A percentile compares a stretch with the other conserved stretches of the same genome.
These are phyloP conservation scores for Mercurialis annua DNA, from an alignment of 345 rosid species.

Conservation along the genomic window DNA sequence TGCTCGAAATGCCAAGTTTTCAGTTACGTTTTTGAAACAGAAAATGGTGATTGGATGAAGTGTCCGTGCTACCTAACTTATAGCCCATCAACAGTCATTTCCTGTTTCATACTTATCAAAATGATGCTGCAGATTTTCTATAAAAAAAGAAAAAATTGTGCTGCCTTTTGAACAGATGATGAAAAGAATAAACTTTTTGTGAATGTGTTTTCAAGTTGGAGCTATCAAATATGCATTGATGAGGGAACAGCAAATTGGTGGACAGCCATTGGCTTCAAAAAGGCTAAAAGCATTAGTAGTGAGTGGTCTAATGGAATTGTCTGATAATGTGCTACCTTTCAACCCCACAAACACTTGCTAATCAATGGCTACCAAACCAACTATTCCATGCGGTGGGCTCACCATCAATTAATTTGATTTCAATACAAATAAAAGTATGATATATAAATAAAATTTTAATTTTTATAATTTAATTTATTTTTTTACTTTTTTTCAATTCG, in stretches of 20 bases:
- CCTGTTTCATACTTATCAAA: too few species aligned
- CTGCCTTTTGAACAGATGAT: background rate
- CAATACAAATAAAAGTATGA: too few species aligned
- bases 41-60: too few species aligned
- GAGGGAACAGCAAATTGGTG: background rate
- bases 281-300: background rate
- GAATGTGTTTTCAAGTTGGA: background rate
- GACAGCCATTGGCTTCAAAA: constrained; percentile 13
- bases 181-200: background rate
- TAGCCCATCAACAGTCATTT: too few species aligned
- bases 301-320: constrained; percentile 8
- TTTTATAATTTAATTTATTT: too few species aligned
- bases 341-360: constrained; percentile 1
- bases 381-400: constrained; percentile 11
- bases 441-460: too few species aligned
- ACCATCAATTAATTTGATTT: background rate
- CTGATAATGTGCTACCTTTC: background rate
- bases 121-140: background rate
- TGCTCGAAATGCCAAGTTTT: too few species aligned
- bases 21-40: too few species aligned
- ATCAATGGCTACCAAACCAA: background rate
- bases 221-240: background rate
- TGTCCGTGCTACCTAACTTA: too few species aligned
- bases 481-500: too few species aligned
- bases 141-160: background rate